Percentiles rank a stretch among this genome's conserved stretches.
Conservation (phyloP, 2,329 filamentous ascomycete species). For the Sphaceloma murrayae region DNA sequence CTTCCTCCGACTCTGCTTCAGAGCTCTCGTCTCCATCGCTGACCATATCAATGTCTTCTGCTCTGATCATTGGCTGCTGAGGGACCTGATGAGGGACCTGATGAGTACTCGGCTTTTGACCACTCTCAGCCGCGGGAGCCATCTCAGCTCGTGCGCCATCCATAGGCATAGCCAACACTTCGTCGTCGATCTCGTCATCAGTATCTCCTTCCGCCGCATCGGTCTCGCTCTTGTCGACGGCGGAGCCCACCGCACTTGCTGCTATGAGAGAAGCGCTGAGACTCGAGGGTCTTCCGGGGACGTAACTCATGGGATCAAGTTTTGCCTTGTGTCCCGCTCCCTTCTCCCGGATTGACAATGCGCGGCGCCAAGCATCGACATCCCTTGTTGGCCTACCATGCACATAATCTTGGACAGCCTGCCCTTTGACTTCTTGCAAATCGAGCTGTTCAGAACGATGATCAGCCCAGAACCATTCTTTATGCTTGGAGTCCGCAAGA, state of each 20-base stretch:
- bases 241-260: slow-evolving; percentile 4
- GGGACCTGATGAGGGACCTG: no score
- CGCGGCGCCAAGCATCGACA: slow-evolving; percentile 38
- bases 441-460: slow-evolving; percentile 47
- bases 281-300: slow-evolving; percentile 1
- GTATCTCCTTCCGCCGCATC: slow-evolving; percentile 5
- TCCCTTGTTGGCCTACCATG: slow-evolving; percentile 37
- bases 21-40: slow-evolving; percentile 3
- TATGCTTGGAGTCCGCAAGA: slow-evolving; percentile 31
- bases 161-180: no score
- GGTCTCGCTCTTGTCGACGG: slow-evolving; percentile 2
- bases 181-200: slow-evolving; percentile 6
- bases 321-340: slow-evolving; percentile 17
- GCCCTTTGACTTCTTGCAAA: slow-evolving; percentile 45
- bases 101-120: no score
- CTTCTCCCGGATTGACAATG: slow-evolving; percentile 36
- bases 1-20: slow-evolving; percentile 8
- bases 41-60: not conserved
- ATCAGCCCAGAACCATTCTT: slow-evolving; percentile 50
- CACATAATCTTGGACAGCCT: slow-evolving; percentile 30
- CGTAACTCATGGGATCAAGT: slow-evolving; percentile 5
- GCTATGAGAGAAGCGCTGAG: not conserved
- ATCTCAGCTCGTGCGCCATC: no score
- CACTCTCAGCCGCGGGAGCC: no score
- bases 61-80: not conserved